These are phyloP conservation scores for Aechmea fasciata DNA, from an alignment of 176 grass and related monocot genomes.

Conservation along the genomic window DNA sequence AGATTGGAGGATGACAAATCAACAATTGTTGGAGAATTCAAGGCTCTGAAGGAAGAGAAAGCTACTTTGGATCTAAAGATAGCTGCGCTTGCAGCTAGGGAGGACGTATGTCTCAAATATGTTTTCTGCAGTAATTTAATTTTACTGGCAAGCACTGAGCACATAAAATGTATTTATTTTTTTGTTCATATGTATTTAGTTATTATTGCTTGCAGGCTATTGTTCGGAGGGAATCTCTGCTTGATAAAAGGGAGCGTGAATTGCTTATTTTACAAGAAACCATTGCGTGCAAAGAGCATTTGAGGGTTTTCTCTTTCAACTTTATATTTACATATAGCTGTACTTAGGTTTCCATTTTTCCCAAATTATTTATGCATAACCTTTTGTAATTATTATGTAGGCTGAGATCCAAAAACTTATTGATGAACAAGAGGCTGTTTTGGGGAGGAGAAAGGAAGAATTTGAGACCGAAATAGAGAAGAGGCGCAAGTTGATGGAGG, in stretches of 20 bases:
- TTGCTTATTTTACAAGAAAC: constrained; percentile 76
- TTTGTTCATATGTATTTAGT: constrained; percentile 1
- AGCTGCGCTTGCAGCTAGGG: constrained; percentile 48
- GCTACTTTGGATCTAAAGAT: constrained; percentile 57
- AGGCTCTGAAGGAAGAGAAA: constrained; percentile 49
- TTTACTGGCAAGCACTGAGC: constrained; percentile 6
- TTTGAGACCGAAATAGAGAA: constrained; percentile 63
- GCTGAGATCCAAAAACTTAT: constrained; percentile 61
- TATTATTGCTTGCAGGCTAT: constrained; percentile 40
- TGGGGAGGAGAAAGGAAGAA: constrained; percentile 45
- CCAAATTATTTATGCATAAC: neutral
- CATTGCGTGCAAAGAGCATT: constrained; percentile 65
- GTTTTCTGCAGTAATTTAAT: neutral
- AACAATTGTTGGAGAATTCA: constrained; percentile 47
- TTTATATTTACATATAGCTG: neutral
- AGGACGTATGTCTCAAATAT: constrained; percentile 52
- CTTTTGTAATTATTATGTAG: constrained; percentile 27
- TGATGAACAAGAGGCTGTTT: constrained; percentile 39
- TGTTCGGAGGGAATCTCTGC: constrained; percentile 50
- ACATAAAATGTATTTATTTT: neutral
- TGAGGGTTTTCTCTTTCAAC: constrained; percentile 14
- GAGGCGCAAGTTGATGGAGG: constrained; percentile 35
- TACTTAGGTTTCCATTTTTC: neutral
- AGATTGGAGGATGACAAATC: constrained; percentile 42
- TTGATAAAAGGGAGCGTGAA: constrained; percentile 70